phyloP scores from a whole-genome alignment of 768 basidiomycete species.

The Solioccasus polychromus region DNA sequence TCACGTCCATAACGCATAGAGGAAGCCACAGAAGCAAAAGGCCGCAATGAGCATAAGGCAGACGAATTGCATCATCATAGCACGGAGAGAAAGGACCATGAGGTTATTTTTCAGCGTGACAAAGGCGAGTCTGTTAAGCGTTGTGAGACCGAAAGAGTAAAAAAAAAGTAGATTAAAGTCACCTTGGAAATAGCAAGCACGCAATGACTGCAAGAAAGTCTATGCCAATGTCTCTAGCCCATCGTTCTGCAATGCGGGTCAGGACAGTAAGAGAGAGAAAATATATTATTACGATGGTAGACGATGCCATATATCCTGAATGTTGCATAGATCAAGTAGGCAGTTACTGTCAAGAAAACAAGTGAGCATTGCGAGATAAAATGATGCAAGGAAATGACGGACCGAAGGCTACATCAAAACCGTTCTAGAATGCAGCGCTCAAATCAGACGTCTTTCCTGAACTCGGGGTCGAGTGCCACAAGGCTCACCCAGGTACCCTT shows the following conservation, averaged over 20 bases:
- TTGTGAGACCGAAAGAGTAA: background rate
- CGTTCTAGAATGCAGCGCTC: slow-evolving; percentile 52
- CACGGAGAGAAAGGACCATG: slow-evolving; percentile 79
- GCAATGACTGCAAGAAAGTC: slow-evolving; percentile 89
- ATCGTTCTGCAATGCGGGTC: slow-evolving; percentile 40
- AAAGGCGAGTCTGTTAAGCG: slow-evolving; percentile 75
- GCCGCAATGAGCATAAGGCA: slow-evolving; percentile 81
- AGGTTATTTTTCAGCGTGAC: slow-evolving; percentile 81
- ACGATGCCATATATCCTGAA: slow-evolving; percentile 73
- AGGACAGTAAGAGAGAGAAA: background rate
- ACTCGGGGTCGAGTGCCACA: slow-evolving; percentile 9
- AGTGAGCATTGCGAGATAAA: background rate
- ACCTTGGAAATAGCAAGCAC: slow-evolving; percentile 88
- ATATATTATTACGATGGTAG: slow-evolving; percentile 50
- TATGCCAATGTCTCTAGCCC: slow-evolving; percentile 69
- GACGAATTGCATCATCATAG: slow-evolving; percentile 90
- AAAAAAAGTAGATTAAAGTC: background rate
- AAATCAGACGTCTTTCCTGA: slow-evolving; percentile 16
- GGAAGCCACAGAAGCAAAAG: slow-evolving; percentile 90
- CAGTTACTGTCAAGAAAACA: slow-evolving; percentile 52
- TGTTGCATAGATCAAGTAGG: slow-evolving; percentile 72
- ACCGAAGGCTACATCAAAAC: slow-evolving; percentile 92
- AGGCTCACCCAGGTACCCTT: slow-evolving; percentile 74
- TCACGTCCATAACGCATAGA: slow-evolving; percentile 92
- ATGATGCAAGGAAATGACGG: slow-evolving; percentile 12